phyloP scores from a whole-genome alignment of 2,329 filamentous ascomycete species.

The Thyridium curvatum region DNA sequence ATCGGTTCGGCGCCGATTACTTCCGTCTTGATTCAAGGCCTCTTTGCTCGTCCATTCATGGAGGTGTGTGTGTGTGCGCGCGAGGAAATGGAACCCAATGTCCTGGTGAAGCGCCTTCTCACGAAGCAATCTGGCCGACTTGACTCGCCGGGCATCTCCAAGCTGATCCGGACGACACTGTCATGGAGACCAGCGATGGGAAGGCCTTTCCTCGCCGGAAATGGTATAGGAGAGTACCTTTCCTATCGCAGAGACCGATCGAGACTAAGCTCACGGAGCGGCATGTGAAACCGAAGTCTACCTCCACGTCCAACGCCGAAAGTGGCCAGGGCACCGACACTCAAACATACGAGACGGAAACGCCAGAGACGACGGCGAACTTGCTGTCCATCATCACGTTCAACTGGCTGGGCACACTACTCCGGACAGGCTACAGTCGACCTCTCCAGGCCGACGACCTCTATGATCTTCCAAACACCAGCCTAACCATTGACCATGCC shows the following conservation, averaged over 20 bases:
- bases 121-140: too few species aligned
- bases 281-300: not conserved
- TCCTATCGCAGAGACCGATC: constrained; percentile 18
- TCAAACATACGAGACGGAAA: constrained; percentile 4
- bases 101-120: too few species aligned
- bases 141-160: too few species aligned
- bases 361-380: constrained; percentile 13
- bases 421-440: constrained; percentile 12
- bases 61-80: too few species aligned
- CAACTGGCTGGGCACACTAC: constrained; percentile 13
- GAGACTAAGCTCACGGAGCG: constrained; percentile 9
- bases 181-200: constrained; percentile 15
- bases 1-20: too few species aligned
- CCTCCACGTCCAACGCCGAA: constrained; percentile 1
- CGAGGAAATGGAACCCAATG: too few species aligned
- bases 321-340: constrained; percentile 1
- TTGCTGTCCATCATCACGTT: constrained; percentile 14
- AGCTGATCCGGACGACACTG: too few species aligned
- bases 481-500: constrained; percentile 11
- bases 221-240: constrained; percentile 22
- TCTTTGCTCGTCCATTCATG: too few species aligned
- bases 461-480: constrained; percentile 7
- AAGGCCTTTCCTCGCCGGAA: constrained; percentile 19
- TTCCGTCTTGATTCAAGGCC: too few species aligned
- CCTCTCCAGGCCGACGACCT: constrained; percentile 16